Base-by-base conservation (phyloP, 768 basidiomycete genomes). In the Termitomyces sp. region DNA sequence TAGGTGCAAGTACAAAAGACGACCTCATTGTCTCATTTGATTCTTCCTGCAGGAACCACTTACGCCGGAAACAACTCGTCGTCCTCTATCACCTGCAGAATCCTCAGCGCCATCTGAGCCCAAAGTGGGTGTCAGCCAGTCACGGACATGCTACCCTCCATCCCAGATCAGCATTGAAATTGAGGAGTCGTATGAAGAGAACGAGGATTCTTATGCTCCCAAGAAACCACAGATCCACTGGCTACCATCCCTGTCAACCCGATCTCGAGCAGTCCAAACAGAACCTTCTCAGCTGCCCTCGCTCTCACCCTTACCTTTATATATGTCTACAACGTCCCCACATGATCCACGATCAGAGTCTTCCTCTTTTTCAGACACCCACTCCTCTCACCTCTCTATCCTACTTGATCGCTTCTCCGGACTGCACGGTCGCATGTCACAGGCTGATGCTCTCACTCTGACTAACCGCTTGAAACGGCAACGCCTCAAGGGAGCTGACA, bases 381-480 rank as follows among this genome's bases (percentile, higher is more conserved):
- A 79, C 3, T 79, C 88, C 22, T 79, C 80, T 14, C 75, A 77
- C 42, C 70, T 90, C 30, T 76, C 83, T 24, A 64, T 70, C 12
- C 70, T 90, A 48, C 66, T 90, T 32, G 85, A 88, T 40, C 84
- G 89, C 55, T 74, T 88, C 45, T 68, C 75, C 24, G 74, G 77
- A 26, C 72, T 98, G 3, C 62, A 77, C 43, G 74, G 66, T 58
- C 73, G 76, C 30, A 77, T 94, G 55, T 74, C 77, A 26, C 81
- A 88, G 58, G 87, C 94, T 1, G 95, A 98, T 61, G 87, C 95
- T 2, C 76, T 87, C 21, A 93, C 92, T 2, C 75, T 98, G 41
- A 92, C 91, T 32, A 90, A 89, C 59, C 85, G 97, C 26, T 75
- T 98, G 26, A 95, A 92, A 70, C 87, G 93, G 54, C 95, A 98